Base-by-base conservation (phyloP, 768 basidiomycete genomes). In the Clitopilus passeckerianus region DNA sequence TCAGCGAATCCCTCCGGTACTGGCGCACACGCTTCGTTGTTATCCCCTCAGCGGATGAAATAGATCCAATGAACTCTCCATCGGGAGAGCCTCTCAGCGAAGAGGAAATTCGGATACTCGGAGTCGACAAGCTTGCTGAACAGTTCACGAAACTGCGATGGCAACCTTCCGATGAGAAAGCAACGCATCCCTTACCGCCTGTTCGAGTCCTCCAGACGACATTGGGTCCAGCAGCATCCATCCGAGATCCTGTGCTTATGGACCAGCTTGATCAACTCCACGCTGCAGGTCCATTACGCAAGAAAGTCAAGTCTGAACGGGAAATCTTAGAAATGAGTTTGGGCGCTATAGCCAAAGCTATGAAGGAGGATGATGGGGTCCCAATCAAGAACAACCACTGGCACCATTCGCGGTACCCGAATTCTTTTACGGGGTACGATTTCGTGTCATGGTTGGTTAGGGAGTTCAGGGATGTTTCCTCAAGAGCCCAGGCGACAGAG, bases 21-120 rank as follows among this genome's bases (percentile, higher is more conserved):
- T 97, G 96, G 93, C 83, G 95, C 12, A 98, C 95, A 0, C 81
- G 95, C 20, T 97, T 97, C 70, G 81, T 98, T 23, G 86, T 99
- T 18, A 90, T 99, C 27, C 96, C 96, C 0, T 88, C 93, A 0
- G 77, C 83, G 14, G 89, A 92, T 35, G 80, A 85, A 60, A 93
- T 83, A 4, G 74, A 78, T 34, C 68, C 79, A 1, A 80, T 75
- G 46, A 74, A 77, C 12, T 85, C 86, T 0, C 80, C 89, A 0
- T 80, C 81, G 1, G 90, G 88, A 0, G 94, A 96, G 68, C 79
- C 78, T 57, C 79, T 96, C 54, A 85, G 87, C 64, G 91, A 93
- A 30, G 92, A 95, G 70, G 95, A 96, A 71, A 86, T 89, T 15
- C 87, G 92, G 15, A 80, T 97, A 22, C 75, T 92, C 41, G 97